Evolutionary conservation across 2,329 filamentous ascomycete species (phyloP).

Genomic region (Diaporthe sp.): DNA sequence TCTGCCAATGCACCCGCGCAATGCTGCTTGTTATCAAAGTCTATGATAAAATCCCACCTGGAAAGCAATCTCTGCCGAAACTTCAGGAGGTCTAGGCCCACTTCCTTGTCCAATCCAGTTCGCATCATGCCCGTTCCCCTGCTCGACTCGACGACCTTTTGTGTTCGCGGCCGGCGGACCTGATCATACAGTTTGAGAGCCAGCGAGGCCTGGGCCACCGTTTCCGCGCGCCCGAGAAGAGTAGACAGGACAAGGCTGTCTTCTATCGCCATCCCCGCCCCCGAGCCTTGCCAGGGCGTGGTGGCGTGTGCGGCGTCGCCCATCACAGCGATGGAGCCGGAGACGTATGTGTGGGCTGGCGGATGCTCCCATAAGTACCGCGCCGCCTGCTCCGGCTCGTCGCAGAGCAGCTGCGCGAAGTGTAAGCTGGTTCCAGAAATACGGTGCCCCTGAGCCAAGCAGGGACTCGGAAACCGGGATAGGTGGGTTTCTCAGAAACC

Average conservation of each 20-base stretch:
- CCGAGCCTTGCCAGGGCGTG: conserved; percentile 30
- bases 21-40: conserved; percentile 3
- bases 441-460: neutral
- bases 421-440: neutral
- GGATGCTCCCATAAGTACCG: conserved; percentile 46
- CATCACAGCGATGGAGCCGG: conserved; percentile 41
- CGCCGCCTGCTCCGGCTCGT: conserved; percentile 39
- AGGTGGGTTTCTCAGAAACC: neutral
- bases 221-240: neutral
- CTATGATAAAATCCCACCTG: neutral
- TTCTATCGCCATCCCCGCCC: conserved; percentile 31
- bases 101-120: neutral
- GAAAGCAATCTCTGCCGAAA: neutral
- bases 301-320: conserved; percentile 40
- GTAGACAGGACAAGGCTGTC: conserved; percentile 18
- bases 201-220: neutral
- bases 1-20: neutral
- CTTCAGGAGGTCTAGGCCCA: neutral
- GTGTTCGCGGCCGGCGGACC: conserved; percentile 19
- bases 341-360: conserved; percentile 40
- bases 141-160: conserved; percentile 28
- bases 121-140: conserved; percentile 21
- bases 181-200: conserved; percentile 11
- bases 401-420: conserved; percentile 41
- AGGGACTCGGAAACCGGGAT: neutral